Percentiles rank a stretch among this genome's conserved stretches.
phyloP scores from a whole-genome alignment of 164 flowering plant genomes.

The Vitis labrusca region DNA sequence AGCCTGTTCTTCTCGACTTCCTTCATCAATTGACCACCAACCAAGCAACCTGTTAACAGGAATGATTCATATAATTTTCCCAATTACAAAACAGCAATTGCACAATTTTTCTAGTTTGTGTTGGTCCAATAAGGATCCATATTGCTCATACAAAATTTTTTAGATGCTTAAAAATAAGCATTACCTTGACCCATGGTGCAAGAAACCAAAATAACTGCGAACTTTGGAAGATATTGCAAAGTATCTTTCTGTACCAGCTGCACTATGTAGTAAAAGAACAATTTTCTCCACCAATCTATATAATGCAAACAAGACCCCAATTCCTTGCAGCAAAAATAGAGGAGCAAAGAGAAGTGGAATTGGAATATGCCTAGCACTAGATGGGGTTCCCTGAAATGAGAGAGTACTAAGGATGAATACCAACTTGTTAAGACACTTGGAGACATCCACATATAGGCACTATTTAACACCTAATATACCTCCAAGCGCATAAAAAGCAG shows the following conservation, averaged over 20 bases:
- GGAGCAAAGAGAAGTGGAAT: slow-evolving; percentile 65
- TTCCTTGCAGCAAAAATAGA: slow-evolving; percentile 74
- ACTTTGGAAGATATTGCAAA: slow-evolving; percentile 43
- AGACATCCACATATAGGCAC: slow-evolving; percentile 1
- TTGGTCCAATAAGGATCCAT: too few relatives aligned
- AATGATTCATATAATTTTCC: background rate
- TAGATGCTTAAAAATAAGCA: background rate
- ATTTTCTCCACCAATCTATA: slow-evolving; percentile 74
- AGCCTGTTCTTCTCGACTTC: slow-evolving; percentile 86
- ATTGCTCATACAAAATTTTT: background rate
- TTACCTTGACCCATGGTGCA: slow-evolving; percentile 92
- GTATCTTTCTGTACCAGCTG: slow-evolving; percentile 48
- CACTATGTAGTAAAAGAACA: slow-evolving; percentile 48
- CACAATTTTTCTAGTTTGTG: too few relatives aligned
- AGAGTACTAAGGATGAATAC: slow-evolving; percentile 11
- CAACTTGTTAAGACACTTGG: background rate
- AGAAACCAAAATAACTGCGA: slow-evolving; percentile 63
- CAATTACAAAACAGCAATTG: background rate
- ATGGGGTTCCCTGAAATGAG: slow-evolving; percentile 71
- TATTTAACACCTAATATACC: slow-evolving; percentile 38
- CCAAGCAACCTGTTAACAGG: slow-evolving; percentile 64
- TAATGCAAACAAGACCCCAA: slow-evolving; percentile 65
- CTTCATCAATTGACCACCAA: slow-evolving; percentile 99
- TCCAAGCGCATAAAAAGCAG: slow-evolving; percentile 85
- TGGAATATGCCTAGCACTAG: slow-evolving; percentile 57